Conservation (phyloP, 768 basidiomycete species). For the Leccinum uliginosum region DNA sequence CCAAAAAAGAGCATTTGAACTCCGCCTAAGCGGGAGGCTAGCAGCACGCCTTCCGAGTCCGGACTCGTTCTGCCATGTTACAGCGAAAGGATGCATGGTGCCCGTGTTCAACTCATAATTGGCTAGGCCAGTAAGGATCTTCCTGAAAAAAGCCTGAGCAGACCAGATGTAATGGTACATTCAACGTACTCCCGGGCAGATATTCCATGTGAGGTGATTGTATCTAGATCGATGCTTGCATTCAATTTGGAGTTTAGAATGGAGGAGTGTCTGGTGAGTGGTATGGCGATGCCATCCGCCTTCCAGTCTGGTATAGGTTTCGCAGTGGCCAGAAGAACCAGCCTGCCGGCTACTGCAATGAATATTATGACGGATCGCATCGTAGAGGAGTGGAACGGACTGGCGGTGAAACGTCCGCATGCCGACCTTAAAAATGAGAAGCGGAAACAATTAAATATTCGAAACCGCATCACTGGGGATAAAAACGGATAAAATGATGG, state of each 20-base stretch:
- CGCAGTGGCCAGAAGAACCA: background rate
- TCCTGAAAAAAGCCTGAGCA: too few species aligned
- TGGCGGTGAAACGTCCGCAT: conserved; percentile 9
- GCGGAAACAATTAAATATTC: too few species aligned
- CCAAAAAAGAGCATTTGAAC: too few species aligned
- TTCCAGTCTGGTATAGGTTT: background rate
- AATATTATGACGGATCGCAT: background rate
- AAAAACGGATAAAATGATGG: too few species aligned
- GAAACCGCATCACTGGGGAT: too few species aligned
- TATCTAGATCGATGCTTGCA: background rate
- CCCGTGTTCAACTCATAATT: too few species aligned
- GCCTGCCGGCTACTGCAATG: background rate
- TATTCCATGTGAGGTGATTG: background rate
- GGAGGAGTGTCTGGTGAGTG: background rate
- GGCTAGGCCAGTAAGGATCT: too few species aligned
- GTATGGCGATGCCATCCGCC: background rate
- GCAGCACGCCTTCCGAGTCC: too few species aligned
- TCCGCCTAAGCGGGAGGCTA: too few species aligned
- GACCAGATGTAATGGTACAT: background rate
- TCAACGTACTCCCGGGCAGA: background rate
- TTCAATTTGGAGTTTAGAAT: background rate
- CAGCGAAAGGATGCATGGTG: too few species aligned
- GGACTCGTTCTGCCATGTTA: too few species aligned
- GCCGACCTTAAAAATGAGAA: too few species aligned
- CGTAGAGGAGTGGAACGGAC: background rate